Base-by-base conservation (phyloP, 805 yeast genomes). In the Wickerhamomyces rabaulensis region DNA sequence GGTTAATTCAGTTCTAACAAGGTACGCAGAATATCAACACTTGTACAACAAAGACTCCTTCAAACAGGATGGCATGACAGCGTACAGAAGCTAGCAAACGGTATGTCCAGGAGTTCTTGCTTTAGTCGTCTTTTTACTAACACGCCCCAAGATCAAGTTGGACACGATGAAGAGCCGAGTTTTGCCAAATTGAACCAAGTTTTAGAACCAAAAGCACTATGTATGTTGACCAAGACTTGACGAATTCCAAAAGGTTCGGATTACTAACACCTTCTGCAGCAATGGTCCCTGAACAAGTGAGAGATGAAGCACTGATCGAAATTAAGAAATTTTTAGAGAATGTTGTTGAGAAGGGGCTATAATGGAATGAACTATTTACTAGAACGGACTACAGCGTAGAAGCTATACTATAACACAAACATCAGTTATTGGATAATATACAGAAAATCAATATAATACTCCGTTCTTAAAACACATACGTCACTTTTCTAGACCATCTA, bases 11-110 rank as follows among this genome's bases (percentile, higher is more conserved):
- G 16, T 15, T 22, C 39, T 31, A 26, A 20, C 20, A 33, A 33
- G 20, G 16, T 2, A 16, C 10, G 16, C 36, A 68, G 76, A 53
- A 84, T 88, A 46, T 81, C 84, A 42, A 75, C 77, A 43, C 71
- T 75, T 41, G 67, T 91, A 48, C 79, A 80, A 54, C 73, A 82
- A 46, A 79, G 78, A 57, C 73, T 91, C 10, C 75, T 80, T 44
- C 85, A 86, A 58, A 75, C 84, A 1, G 97, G 97, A 6, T 91
- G 97, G 97, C 80, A 79, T 50, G 95, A 88, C 55, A 74, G 82
- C 45, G 81, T 91, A 23, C 73, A 79, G 40, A 75, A 74, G 36
- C 54, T 84, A 38, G 85, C 95, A 51, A 49, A 76, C 66, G 62
- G 75, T 75, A 58, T 49, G 64, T 56, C 52, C 7, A 17, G 36